A percentile compares a stretch with the other conserved stretches of the same genome.
These are phyloP conservation scores for Fusarium verrucosum DNA, from an alignment of 2,329 filamentous ascomycete species.

Conservation along the genomic window DNA sequence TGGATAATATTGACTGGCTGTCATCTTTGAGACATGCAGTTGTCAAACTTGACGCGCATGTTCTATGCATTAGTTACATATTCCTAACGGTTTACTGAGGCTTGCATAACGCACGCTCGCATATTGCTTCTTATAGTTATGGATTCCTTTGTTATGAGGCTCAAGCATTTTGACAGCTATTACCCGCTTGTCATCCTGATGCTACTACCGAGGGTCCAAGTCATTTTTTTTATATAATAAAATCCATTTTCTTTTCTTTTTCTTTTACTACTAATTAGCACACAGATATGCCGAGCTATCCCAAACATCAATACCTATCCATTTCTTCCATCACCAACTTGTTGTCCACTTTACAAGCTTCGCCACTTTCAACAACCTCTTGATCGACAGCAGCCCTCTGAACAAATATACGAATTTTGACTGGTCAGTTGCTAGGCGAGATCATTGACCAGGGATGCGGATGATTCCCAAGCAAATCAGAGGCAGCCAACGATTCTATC, in stretches of 20 bases:
- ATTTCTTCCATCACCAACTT: not conserved
- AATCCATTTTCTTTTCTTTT: not conserved
- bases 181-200: not conserved
- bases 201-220: not conserved
- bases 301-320: not conserved
- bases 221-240: not conserved
- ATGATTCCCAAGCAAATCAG: slow-evolving; percentile 23
- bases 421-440: slow-evolving; percentile 26
- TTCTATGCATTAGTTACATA: too few species aligned
- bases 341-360: slow-evolving; percentile 27
- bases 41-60: not conserved
- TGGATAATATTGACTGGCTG: not conserved
- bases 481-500: slow-evolving; percentile 10
- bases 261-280: not conserved
- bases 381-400: slow-evolving; percentile 6
- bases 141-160: not conserved
- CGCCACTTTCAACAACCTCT: not conserved
- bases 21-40: too few species aligned
- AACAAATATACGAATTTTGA: slow-evolving; percentile 10
- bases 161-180: not conserved
- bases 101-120: too few species aligned
- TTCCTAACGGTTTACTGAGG: too few species aligned
- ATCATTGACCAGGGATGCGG: slow-evolving; percentile 29
- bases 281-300: not conserved
- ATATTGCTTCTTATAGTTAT: too few species aligned